Percentiles rank a stretch among this genome's conserved stretches.
phyloP scores from a whole-genome alignment of 331 rosid species.

The Quercus phellos region DNA sequence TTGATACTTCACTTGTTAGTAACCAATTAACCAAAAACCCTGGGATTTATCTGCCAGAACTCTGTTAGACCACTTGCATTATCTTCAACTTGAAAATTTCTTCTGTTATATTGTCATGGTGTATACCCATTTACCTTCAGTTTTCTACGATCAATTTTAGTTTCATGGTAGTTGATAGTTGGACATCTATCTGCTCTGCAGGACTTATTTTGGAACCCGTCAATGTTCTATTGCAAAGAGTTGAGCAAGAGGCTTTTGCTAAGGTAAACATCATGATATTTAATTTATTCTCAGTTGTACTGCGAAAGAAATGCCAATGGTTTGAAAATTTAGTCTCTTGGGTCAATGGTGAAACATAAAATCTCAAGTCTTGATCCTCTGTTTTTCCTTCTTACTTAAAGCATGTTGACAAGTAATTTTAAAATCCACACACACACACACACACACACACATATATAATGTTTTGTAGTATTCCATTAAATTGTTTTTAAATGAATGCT shows the following conservation, averaged over 20 bases:
- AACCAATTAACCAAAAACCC: neutral
- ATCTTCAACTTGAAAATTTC: neutral
- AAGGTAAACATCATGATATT: constrained; percentile 53
- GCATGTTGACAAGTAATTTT: neutral
- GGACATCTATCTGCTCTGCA: constrained; percentile 28
- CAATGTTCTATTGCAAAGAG: constrained; percentile 49
- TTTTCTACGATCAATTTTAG: neutral
- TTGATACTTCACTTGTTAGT: neutral
- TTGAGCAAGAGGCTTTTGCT: constrained; percentile 73
- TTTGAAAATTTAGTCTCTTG: neutral
- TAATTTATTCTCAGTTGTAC: constrained; percentile 6
- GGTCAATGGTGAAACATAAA: neutral
- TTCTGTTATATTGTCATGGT: neutral
- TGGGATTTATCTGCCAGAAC: neutral
- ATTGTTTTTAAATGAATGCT: neutral
- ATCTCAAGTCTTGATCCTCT: neutral
- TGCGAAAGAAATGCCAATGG: neutral
- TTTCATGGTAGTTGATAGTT: constrained; percentile 7
- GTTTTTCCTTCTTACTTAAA: neutral
- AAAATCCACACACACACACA: neutral
- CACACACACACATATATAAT: neutral
- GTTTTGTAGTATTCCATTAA: neutral
- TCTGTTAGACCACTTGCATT: neutral
- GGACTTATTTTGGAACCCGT: constrained; percentile 68
- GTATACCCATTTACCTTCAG: neutral